Evolutionary conservation across 148 eudicot genomes (phyloP), one percentile per base, ranked within the genome.

Genomic region (Rhododendron molle): DNA sequence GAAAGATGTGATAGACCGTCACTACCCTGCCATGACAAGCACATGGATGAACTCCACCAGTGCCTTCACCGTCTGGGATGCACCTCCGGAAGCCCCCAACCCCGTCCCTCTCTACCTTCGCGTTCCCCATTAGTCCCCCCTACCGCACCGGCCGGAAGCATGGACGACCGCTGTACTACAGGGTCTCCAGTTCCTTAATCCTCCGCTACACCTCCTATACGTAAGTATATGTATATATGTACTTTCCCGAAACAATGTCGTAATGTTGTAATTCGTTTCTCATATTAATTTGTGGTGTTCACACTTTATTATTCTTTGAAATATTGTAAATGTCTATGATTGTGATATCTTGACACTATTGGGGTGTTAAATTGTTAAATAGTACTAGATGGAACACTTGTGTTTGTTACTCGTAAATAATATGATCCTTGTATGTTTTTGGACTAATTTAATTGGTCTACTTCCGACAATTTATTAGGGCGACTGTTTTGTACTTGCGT

Each of bases 61-160:
- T 44, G 93, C 91, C 0, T 89, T 91, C 62, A 80, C 89, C 0
- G 93, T 91, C 0, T 91, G 93, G 93, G 89, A 91, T 78, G 84
- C 90, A 2, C 58, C 89, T 2, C 89, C 90, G 0, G 69, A 84
- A 8, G 73, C 85, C 44, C 7, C 1, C 50, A 89, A 89, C 60
- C 87, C 81, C 34, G 58, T 91, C 65, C 91, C 91, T 1, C 81
- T 89, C 54, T 91, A 89, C 71, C 81, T 91, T 46, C 92, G 90
- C 0, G 23, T 85, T 47, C 88, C 92, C 32, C 28, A 54, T 1
- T 89, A 80, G 82, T 52, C 14, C 8, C 5, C 28, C 23, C n/a
- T n/a, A 21, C 80, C 18, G 3, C 20, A 72, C 18, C 76, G 21
- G 12, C 49, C 12, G 49, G 49, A 38, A 5, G 40, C 40, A 44